These are phyloP conservation scores for Spizellomyces sp. DNA, from an alignment of 192 early-diverging fungal genomes.

Conservation along the genomic window DNA sequence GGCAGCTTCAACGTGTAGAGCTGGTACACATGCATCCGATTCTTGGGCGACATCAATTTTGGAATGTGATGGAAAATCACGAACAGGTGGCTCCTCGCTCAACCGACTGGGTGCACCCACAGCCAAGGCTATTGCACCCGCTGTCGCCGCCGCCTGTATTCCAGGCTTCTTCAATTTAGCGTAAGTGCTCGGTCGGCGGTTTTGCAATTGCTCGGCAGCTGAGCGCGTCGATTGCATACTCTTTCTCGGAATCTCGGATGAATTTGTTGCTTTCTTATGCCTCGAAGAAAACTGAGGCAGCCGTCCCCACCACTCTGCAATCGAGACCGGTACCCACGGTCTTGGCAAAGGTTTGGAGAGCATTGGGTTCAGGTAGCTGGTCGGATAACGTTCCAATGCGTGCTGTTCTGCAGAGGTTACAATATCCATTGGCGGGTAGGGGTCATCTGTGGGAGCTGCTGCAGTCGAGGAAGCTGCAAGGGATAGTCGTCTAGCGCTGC, in stretches of 20 bases:
- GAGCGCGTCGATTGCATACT: not conserved
- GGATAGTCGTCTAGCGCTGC: not conserved
- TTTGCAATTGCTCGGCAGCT: not conserved
- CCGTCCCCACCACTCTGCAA: slow-evolving; percentile 31
- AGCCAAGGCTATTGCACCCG: slow-evolving; percentile 1
- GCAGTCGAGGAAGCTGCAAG: no score
- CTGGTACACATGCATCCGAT: not conserved
- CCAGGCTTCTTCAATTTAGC: not conserved
- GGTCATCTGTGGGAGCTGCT: not conserved
- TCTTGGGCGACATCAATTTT: not conserved
- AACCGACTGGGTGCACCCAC: slow-evolving; percentile 1
- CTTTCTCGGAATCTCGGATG: not conserved
- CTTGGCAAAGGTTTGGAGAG: slow-evolving; percentile 39
- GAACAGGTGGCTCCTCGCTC: not conserved
- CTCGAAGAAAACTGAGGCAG: not conserved
- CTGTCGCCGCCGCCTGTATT: not conserved
- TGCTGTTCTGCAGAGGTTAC: slow-evolving; percentile 42
- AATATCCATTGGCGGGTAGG: slow-evolving; percentile 20
- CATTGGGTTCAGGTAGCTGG: slow-evolving; percentile 41
- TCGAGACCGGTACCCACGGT: slow-evolving; percentile 42
- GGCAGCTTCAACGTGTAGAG: not conserved
- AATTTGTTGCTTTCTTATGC: not conserved
- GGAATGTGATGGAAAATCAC: not conserved
- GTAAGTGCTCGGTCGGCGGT: not conserved
- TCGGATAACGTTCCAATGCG: slow-evolving; percentile 34